Evolutionary conservation across 129 eudicot genomes (phyloP).

Genomic region (carrot (Daucus carota)): DH1_v3.0 NC_030386.2:28145001-28145500

Average conservation of each 20-base stretch:
- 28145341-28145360: constrained; percentile 20
- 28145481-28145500: constrained; percentile 17
- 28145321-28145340: constrained; percentile 1
- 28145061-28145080: neutral
- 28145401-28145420: constrained; percentile 23
- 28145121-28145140: constrained; percentile 43
- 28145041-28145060: neutral
- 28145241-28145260: constrained; percentile 19
- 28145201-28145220: constrained; percentile 82
- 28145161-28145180: constrained; percentile 99
- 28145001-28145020: neutral
- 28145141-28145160: constrained; percentile 61
- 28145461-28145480: constrained; percentile 59
- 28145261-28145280: constrained; percentile 20
- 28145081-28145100: neutral
- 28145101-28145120: constrained; percentile 54
- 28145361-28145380: constrained; percentile 12
- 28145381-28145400: constrained; percentile 10
- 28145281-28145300: constrained; percentile 20
- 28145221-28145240: constrained; percentile 34
- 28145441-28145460: constrained; percentile 80
- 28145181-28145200: constrained; percentile 86
- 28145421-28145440: constrained; percentile 22
- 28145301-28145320: constrained; percentile 11
- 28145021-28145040: neutral